Conservation (phyloP, 306 rosid species). For the Psophocarpus tetragonolobus region DNA sequence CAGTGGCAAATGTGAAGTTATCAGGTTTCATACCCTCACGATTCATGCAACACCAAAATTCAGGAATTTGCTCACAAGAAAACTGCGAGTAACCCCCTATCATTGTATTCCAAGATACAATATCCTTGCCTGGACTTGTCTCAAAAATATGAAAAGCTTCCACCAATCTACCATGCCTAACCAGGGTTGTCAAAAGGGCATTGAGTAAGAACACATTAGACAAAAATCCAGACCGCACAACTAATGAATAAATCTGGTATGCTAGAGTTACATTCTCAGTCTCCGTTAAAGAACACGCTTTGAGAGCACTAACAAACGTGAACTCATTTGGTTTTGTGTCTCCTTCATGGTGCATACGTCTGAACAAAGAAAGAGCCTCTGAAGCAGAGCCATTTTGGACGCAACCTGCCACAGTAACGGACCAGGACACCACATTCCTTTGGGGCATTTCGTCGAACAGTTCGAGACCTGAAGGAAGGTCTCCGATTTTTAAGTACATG, state of each 20-base stretch:
- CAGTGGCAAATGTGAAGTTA: conserved; percentile 59
- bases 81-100: conserved; percentile 67
- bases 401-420: conserved; percentile 63
- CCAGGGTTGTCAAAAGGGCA: conserved; percentile 56
- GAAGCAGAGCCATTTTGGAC: conserved; percentile 43
- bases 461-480: conserved; percentile 50
- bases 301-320: conserved; percentile 73
- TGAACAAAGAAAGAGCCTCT: conserved; percentile 56
- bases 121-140: conserved; percentile 47
- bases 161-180: conserved; percentile 54
- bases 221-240: conserved; percentile 60
- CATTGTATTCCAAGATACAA: conserved; percentile 74
- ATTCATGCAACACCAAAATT: conserved; percentile 60
- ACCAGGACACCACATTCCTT: conserved; percentile 76
- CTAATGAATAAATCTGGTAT: conserved; percentile 57
- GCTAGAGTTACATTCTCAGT: conserved; percentile 35
- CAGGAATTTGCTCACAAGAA: conserved; percentile 45
- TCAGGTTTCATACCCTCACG: conserved; percentile 52
- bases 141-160: conserved; percentile 57
- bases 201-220: conserved; percentile 59
- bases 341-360: conserved; percentile 62
- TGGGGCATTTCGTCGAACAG: conserved; percentile 79
- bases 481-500: conserved; percentile 55
- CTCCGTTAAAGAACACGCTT: conserved; percentile 61
- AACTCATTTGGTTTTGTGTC: conserved; percentile 62